phyloP scores from a whole-genome alignment of 2,329 filamentous ascomycete genomes.

The Penicillium olsonii region DNA sequence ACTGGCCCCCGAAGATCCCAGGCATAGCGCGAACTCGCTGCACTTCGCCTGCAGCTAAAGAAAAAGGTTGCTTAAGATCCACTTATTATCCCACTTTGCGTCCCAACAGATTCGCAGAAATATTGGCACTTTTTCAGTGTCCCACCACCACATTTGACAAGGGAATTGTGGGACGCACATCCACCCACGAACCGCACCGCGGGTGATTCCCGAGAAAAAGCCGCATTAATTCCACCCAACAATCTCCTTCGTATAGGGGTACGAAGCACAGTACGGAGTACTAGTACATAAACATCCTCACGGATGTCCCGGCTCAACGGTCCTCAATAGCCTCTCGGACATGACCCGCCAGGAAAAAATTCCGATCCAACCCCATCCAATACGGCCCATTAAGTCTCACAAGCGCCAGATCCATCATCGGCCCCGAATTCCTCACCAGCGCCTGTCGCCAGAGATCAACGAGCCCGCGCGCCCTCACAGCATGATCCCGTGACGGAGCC shows the following conservation, averaged over 20 bases:
- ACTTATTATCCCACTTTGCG: slow-evolving; percentile 15
- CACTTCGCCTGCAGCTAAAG: background rate
- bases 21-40: slow-evolving; percentile 1
- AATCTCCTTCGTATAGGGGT: too few relatives aligned
- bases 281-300: background rate
- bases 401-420: slow-evolving; percentile 21
- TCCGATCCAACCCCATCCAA: slow-evolving; percentile 17
- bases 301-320: background rate
- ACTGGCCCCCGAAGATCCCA: slow-evolving; percentile 15
- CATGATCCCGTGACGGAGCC: slow-evolving; percentile 19
- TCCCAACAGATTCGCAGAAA: slow-evolving; percentile 5
- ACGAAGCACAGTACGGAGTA: too few relatives aligned
- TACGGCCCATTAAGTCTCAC: slow-evolving; percentile 18
- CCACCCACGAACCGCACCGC: background rate
- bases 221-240: slow-evolving; percentile 7
- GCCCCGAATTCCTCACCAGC: slow-evolving; percentile 15
- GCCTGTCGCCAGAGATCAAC: slow-evolving; percentile 21
- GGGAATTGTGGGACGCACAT: slow-evolving; percentile 5
- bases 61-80: slow-evolving; percentile 7
- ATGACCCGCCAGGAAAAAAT: slow-evolving; percentile 12
- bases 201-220: slow-evolving; percentile 5
- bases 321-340: background rate
- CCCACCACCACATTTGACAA: too few relatives aligned
- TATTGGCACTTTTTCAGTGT: background rate
- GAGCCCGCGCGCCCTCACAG: slow-evolving; percentile 11